A percentile compares a stretch with the other conserved stretches of the same genome.
Conservation (phyloP, 2,329 filamentous ascomycete species). For the Hypoxylon sp. region DNA sequence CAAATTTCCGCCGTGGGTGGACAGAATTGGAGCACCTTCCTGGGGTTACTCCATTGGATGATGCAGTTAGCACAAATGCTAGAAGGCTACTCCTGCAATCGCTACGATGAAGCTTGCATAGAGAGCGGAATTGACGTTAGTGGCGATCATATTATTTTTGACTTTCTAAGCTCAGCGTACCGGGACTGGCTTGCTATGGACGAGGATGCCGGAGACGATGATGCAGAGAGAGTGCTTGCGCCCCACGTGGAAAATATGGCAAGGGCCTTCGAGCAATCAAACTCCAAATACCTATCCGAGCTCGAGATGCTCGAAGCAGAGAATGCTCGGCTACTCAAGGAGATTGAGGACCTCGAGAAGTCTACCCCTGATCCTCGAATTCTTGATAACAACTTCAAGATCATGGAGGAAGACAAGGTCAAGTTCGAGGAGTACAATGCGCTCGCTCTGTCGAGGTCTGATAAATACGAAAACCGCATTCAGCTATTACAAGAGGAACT, state of each 20-base stretch:
- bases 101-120: slow-evolving; percentile 90
- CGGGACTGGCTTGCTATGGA: slow-evolving; percentile 94
- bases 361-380: slow-evolving; percentile 86
- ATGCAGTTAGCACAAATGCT: slow-evolving; percentile 98
- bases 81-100: slow-evolving; percentile 82
- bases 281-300: slow-evolving; percentile 87
- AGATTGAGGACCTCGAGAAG: slow-evolving; percentile 92
- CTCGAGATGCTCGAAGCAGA: slow-evolving; percentile 89
- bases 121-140: slow-evolving; percentile 90
- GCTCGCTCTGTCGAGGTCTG: slow-evolving; percentile 84
- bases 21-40: slow-evolving; percentile 96
- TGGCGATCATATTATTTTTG: slow-evolving; percentile 93
- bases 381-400: slow-evolving; percentile 90
- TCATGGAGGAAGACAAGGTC: slow-evolving; percentile 92
- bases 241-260: slow-evolving; percentile 93
- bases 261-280: slow-evolving; percentile 85
- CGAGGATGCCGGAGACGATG: slow-evolving; percentile 88
- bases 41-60: slow-evolving; percentile 97
- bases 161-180: slow-evolving; percentile 91
- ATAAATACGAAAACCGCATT: slow-evolving; percentile 88
- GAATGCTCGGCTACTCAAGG: slow-evolving; percentile 82
- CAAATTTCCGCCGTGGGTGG: slow-evolving; percentile 95
- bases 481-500: slow-evolving; percentile 89
- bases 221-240: slow-evolving; percentile 81
- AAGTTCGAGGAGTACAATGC: slow-evolving; percentile 98